Base-by-base conservation (phyloP, 2,329 filamentous ascomycete species). In the Arthroderma sp. region DNA sequence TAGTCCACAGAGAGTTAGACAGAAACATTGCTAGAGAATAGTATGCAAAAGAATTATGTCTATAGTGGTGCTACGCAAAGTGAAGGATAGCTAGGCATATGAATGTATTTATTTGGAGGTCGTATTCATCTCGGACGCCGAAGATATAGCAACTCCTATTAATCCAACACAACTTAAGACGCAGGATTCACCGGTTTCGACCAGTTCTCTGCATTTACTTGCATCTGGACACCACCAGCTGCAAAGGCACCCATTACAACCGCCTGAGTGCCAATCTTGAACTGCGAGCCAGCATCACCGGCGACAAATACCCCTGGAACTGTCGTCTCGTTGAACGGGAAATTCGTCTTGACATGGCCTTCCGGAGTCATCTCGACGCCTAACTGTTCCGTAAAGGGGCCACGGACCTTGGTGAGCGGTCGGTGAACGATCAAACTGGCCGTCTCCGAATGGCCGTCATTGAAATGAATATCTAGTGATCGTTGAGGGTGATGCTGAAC, bases 321-420 rank as follows among this genome's bases (percentile, higher is more conserved):
- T 2, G 21, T 31, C 17, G 65, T 31, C 9, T 28, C 55, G 53
- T 53, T 35, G 47, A 37, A 54, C 13, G 52, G 52, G n/a, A 35
- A 25, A 3, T 54, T 25, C 6, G 37, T 41, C 35, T 54, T 54
- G 19, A 54, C 28, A 25, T 54, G 25, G 21, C 52, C 52, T 23
- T 38, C 31, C 2, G 52, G 28, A 8, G 52, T 54, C 28, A 54
- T 35, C 28, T 54, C 52, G 8, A 54, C 21, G 2, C 52, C 52
- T 6, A 54, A 15, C 31, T 41, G 52, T 25, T 41, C 52, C 28
- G 52, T 8, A 39, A 54, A 41, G 5, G 31, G 33, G 7, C 52
- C 52, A n/a, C 35, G 28, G 13, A 25, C 31, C 15, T 38, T 54
- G n/a, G 28, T 54, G 15, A n/a, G 15, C n/a, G 52, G 52, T 23